Conservation (phyloP, 2,329 filamentous ascomycete species). For the Fusarium begoniae region DNA sequence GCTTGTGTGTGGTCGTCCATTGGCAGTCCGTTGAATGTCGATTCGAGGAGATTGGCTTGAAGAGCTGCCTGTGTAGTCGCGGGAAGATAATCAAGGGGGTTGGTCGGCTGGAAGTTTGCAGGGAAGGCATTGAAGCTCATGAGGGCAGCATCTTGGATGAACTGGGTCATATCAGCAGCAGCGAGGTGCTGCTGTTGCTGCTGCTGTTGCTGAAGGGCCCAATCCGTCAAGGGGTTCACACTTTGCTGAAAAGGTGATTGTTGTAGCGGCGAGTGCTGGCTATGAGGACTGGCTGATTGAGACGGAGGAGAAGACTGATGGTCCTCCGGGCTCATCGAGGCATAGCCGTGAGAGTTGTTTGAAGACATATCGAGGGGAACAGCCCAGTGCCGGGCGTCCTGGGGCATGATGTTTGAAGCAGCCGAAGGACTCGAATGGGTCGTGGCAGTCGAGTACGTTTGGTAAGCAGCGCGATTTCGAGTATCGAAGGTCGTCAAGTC, state of each 20-base stretch:
- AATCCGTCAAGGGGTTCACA: slow-evolving; percentile 66
- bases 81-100: slow-evolving; percentile 68
- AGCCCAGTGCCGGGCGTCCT: slow-evolving; percentile 56
- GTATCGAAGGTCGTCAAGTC: slow-evolving; percentile 67
- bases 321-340: slow-evolving; percentile 62
- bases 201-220: slow-evolving; percentile 66
- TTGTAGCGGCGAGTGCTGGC: slow-evolving; percentile 60
- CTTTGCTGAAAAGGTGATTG: slow-evolving; percentile 64
- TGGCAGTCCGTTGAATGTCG: slow-evolving; percentile 67
- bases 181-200: slow-evolving; percentile 49
- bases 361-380: slow-evolving; percentile 63
- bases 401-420: slow-evolving; percentile 48
- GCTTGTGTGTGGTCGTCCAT: slow-evolving; percentile 64
- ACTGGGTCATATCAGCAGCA: slow-evolving; percentile 59
- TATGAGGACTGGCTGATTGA: slow-evolving; percentile 61
- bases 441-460: slow-evolving; percentile 41
- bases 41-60: slow-evolving; percentile 70
- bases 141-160: slow-evolving; percentile 66
- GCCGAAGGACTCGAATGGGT: slow-evolving; percentile 47
- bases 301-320: slow-evolving; percentile 59
- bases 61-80: slow-evolving; percentile 71
- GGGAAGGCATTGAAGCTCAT: slow-evolving; percentile 65
- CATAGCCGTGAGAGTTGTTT: slow-evolving; percentile 53
- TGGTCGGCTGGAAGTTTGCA: slow-evolving; percentile 62
- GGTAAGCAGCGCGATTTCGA: slow-evolving; percentile 61